Percentiles rank a stretch among this genome's conserved stretches.
phyloP scores from a whole-genome alignment of 805 yeast genomes.

The Priceomyces melissophilus region DNA sequence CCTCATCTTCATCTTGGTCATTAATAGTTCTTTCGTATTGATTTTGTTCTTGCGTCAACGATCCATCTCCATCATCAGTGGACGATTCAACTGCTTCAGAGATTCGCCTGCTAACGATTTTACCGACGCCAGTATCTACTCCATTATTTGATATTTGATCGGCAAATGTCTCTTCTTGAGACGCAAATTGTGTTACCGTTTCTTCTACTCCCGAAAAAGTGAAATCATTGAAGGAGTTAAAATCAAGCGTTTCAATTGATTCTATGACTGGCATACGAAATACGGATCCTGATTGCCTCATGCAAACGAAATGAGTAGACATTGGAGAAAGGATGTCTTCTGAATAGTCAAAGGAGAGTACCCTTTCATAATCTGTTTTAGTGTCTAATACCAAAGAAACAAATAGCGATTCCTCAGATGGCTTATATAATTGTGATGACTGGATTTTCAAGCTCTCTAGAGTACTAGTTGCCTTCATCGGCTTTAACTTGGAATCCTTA shows the following conservation, averaged over 20 bases:
- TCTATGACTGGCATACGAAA: slow-evolving; percentile 75
- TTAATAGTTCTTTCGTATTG: background rate
- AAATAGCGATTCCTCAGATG: slow-evolving; percentile 56
- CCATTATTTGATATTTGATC: slow-evolving; percentile 9
- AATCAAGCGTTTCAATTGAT: slow-evolving; percentile 56
- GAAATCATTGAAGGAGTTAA: slow-evolving; percentile 68
- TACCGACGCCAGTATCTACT: slow-evolving; percentile 7
- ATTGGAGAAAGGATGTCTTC: slow-evolving; percentile 48
- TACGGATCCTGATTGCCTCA: slow-evolving; percentile 87
- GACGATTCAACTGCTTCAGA: slow-evolving; percentile 26
- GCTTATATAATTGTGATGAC: slow-evolving; percentile 33
- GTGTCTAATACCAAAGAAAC: slow-evolving; percentile 75
- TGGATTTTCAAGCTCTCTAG: slow-evolving; percentile 33
- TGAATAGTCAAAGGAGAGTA: slow-evolving; percentile 82
- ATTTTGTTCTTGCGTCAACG: slow-evolving; percentile 11
- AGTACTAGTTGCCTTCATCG: slow-evolving; percentile 8
- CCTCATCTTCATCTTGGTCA: slow-evolving; percentile 17
- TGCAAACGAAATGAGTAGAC: slow-evolving; percentile 70
- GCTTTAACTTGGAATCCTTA: background rate
- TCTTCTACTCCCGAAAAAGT: slow-evolving; percentile 60
- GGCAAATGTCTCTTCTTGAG: slow-evolving; percentile 13
- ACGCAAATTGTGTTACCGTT: slow-evolving; percentile 42
- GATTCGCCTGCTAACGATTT: slow-evolving; percentile 7
- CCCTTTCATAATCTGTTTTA: slow-evolving; percentile 74
- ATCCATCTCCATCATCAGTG: slow-evolving; percentile 26